Conservation (phyloP, 495 filamentous ascomycete species). For the Neurospora sp. region DNA sequence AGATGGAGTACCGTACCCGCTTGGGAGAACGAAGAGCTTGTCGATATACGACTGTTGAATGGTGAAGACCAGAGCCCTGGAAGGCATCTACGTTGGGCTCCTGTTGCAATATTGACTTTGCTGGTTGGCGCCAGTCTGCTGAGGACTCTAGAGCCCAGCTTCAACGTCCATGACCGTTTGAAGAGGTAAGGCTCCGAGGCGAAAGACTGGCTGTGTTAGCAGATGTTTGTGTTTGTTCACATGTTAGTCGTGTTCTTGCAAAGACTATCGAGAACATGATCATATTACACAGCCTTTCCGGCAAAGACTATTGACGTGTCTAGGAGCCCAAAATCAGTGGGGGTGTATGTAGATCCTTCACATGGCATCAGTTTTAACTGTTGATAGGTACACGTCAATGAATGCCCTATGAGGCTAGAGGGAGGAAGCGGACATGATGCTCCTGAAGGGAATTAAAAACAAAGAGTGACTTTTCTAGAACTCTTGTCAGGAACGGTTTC, state of each 20-base stretch:
- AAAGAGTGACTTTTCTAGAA: not conserved
- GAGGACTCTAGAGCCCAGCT: not conserved
- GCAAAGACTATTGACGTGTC: not conserved
- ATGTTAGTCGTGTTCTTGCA: not conserved
- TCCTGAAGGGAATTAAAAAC: not conserved
- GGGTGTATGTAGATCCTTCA: not conserved
- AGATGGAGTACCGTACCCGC: not conserved
- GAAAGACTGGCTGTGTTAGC: not conserved
- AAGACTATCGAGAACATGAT: not conserved
- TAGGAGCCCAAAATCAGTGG: not conserved
- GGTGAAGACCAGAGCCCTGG: not conserved
- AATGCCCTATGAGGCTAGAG: not conserved
- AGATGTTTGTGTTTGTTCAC: not conserved
- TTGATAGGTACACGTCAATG: not conserved
- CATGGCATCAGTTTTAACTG: not conserved
- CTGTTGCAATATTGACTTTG: not conserved
- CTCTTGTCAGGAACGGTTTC: not conserved
- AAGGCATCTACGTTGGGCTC: not conserved
- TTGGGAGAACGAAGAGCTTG: not conserved
- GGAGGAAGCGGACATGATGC: not conserved
- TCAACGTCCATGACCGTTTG: not conserved
- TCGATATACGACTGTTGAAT: not conserved
- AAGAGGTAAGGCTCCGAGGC: not conserved
- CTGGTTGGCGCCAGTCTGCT: not conserved
- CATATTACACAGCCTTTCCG: not conserved